Evolutionary conservation across 2,329 filamentous ascomycete species (phyloP), one percentile per base, ranked within the genome.

Genomic region (Amauroascus niger): DNA sequence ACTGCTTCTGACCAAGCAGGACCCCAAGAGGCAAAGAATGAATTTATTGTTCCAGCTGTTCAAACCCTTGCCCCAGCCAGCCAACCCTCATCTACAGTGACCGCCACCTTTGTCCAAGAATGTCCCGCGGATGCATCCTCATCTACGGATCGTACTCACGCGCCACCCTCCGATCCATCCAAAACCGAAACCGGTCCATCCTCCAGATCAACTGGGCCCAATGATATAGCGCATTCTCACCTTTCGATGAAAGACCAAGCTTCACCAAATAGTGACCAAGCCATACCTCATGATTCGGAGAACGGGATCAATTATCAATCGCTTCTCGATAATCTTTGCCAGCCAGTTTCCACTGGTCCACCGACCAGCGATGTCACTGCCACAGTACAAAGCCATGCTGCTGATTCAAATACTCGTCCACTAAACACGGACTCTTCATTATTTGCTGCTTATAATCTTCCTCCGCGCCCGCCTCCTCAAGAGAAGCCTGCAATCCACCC

Each of bases 221-320:
- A 2, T 53, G 30, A 32, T 18, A 14, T 20, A 24, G 33, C 33
- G 22, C 24, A 40, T 18, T n/a, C 37, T 39, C 40, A 4, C 14
- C 24, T 6, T 43, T 43, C 32, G 8, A 16, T 22, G 24, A 16
- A 18, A 45, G 40, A 43, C 32, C 48, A 51, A 64, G 60, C 63
- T 55, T 28, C 56, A 49, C 61, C 60, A 52, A 58, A 63, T 52
- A 45, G 50, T 43, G 57, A 59, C 24, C 55, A 62, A 58, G 59
- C 46, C 43, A 59, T 55, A 9, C 39, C 58, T 50, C 57, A 57
- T 48, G 54, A 58, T 55, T 59, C 59, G 54, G 65, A 69, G 57
- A 64, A 63, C 52, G 74, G 71, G 56, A 70, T 76, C 62, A 71
- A 75, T 61, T 74, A 73, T 60, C 73, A 76, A 62, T 71, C 67